Conservation (phyloP, 768 basidiomycete species). For the Russula foetens region DNA sequence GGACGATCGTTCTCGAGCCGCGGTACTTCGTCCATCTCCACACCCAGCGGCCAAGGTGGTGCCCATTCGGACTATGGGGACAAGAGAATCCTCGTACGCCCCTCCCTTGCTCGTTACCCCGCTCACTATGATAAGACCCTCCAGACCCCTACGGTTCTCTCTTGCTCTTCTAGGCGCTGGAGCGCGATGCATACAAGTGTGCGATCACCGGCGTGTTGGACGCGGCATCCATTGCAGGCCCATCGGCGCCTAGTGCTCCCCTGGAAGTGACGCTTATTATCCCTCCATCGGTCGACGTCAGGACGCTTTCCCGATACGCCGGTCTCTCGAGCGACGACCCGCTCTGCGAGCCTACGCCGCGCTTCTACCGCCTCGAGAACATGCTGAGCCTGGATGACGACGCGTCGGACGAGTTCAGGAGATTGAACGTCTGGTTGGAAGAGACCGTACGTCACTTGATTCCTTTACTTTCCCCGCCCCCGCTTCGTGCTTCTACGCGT, state of each 20-base stretch:
- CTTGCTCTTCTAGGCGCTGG: background rate
- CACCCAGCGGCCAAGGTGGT: background rate
- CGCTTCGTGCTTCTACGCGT: background rate
- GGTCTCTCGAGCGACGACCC: conserved; percentile 6
- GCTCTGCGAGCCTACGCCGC: background rate
- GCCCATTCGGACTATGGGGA: background rate
- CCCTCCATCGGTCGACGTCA: conserved; percentile 8
- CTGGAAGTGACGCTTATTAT: conserved; percentile 4
- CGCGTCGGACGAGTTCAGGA: conserved; percentile 23
- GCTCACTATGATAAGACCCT: background rate
- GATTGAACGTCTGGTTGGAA: conserved; percentile 28
- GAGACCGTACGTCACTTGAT: conserved; percentile 23
- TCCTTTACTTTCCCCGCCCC: background rate
- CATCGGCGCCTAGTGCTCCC: background rate
- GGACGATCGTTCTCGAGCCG: conserved; percentile 2
- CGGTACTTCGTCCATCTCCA: background rate
- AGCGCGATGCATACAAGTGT: conserved; percentile 8
- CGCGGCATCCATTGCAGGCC: background rate
- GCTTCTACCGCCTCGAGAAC: conserved; percentile 11
- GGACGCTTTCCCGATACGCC: conserved; percentile 9
- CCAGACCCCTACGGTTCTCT: background rate
- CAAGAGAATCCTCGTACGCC: conserved; percentile 1
- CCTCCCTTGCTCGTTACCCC: background rate
- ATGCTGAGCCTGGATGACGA: conserved; percentile 3
- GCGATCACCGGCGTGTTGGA: conserved; percentile 3